Base-by-base conservation (phyloP, 1,139 yeast species). In the Pichia terricola region DNA sequence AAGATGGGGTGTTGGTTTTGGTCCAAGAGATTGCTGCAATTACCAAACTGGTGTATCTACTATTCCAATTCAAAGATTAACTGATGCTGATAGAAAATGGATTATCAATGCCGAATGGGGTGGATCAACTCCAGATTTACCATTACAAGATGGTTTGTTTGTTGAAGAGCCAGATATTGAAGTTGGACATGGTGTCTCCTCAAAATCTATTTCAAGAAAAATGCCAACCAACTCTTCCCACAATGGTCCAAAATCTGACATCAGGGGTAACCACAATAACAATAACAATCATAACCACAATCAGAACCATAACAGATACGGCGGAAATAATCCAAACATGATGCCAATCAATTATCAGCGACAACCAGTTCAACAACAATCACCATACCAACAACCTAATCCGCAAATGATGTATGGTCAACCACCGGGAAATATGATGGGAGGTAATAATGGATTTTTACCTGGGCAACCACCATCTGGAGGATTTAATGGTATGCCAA, bases 1-100 rank as follows among this genome's bases (percentile, higher is more conserved):
- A 8, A 76, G 96, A 60, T 91, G 98, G 98, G 98, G 97, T 53
- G 97, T 91, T 52, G 98, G 98, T 2, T 91, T 86, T 60, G 98
- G 98, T 4, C 98, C 98, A 43, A 79, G 98, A 69, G 97, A 91
- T 62, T 89, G 97, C 68, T 87, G 96, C 63, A 94, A 91, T 64
- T 91, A 91, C 63, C 91, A 83, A 60, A 81, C 82, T 48, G 98
- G 98, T 50, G 73, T 82, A 38, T 83, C 95, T 45, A 76, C 88
- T 28, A 86, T 91, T 50, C 96, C 97, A 30, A 68, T 91, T 42
- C 76, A 75, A 51, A 76, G 96, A 57, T 73, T 91, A 54, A 91
- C 98, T 0, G 98, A 91, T 46, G 95, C 96, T 26, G 98, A 91
- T 63, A 79, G 73, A 57, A 71, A 81, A 49, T 91, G 98, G 98